phyloP scores from a whole-genome alignment of 208 protist species.

The Leishmania major region DNA sequence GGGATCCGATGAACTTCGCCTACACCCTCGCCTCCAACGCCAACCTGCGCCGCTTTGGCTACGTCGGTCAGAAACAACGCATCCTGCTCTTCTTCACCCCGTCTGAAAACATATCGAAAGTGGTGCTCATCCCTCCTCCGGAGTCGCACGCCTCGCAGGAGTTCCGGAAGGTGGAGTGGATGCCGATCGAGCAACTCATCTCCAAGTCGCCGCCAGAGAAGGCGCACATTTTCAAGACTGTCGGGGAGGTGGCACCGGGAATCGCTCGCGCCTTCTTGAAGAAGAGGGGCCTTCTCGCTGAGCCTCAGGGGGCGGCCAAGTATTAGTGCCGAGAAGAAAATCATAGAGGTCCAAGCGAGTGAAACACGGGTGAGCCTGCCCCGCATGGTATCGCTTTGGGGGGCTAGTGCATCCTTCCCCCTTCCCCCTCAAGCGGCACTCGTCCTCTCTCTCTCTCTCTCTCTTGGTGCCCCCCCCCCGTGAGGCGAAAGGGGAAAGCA shows the following conservation, averaged over 20 bases:
- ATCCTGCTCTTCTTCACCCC: slow-evolving; percentile 75
- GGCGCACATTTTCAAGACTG: slow-evolving; percentile 63
- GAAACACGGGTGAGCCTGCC: background rate
- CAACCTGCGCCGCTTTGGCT: slow-evolving; percentile 70
- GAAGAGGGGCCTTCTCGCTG: slow-evolving; percentile 1
- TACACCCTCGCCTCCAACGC: slow-evolving; percentile 55
- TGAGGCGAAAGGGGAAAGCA: background rate
- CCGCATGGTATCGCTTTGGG: no score
- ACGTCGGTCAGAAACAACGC: slow-evolving; percentile 78
- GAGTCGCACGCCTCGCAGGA: slow-evolving; percentile 53
- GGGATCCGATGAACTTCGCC: slow-evolving; percentile 65
- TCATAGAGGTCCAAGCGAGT: background rate
- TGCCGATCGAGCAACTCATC: slow-evolving; percentile 40
- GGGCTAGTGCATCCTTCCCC: background rate
- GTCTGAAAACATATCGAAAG: slow-evolving; percentile 39
- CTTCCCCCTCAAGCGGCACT: background rate
- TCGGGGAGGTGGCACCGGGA: slow-evolving; percentile 38
- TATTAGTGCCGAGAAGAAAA: background rate
- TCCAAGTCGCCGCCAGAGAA: slow-evolving; percentile 45
- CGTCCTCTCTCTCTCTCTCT: background rate
- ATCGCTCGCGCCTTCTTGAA: slow-evolving; percentile 46
- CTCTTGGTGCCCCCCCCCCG: background rate
- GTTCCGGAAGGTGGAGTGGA: slow-evolving; percentile 60
- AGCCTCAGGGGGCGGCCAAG: slow-evolving; percentile 8
- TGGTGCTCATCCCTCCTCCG: slow-evolving; percentile 63